Conservation (phyloP, 208 protist species). For the Leishmania major region DNA sequence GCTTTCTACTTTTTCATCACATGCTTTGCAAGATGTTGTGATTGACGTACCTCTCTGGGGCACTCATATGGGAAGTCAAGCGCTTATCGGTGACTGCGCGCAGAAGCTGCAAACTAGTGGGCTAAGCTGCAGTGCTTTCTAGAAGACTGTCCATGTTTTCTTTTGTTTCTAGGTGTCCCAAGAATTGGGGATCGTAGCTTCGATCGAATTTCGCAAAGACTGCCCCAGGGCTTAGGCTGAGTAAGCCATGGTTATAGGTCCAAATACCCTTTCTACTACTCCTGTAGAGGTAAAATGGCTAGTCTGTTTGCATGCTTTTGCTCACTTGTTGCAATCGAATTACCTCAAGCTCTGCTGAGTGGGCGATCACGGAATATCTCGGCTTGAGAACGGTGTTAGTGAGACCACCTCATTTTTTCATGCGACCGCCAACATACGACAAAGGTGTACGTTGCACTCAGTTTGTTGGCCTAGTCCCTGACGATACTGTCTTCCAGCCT, state of each 20-base stretch:
- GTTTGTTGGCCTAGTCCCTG: background rate
- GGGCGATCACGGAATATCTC: too few species aligned
- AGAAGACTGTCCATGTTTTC: background rate
- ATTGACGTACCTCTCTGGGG: background rate
- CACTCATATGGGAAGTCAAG: background rate
- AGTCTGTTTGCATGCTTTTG: background rate
- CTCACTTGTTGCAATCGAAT: background rate
- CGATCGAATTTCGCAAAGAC: background rate
- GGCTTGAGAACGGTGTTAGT: background rate
- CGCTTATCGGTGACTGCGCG: background rate
- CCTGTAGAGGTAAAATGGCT: background rate
- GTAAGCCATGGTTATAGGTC: background rate
- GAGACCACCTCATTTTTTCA: background rate
- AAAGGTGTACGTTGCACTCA: background rate
- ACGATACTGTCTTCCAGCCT: background rate
- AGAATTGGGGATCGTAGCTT: background rate
- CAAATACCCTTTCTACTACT: too few species aligned
- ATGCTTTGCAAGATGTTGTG: background rate
- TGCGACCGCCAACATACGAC: background rate
- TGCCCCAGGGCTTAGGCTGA: too few species aligned
- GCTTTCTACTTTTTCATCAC: background rate
- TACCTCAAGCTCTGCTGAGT: background rate
- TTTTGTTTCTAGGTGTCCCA: background rate
- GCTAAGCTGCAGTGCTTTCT: background rate
- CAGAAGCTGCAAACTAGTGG: background rate